Evolutionary conservation across 768 basidiomycete species (phyloP), one percentile per base, ranked within the genome.

Genomic region (Russula olivacea): DNA sequence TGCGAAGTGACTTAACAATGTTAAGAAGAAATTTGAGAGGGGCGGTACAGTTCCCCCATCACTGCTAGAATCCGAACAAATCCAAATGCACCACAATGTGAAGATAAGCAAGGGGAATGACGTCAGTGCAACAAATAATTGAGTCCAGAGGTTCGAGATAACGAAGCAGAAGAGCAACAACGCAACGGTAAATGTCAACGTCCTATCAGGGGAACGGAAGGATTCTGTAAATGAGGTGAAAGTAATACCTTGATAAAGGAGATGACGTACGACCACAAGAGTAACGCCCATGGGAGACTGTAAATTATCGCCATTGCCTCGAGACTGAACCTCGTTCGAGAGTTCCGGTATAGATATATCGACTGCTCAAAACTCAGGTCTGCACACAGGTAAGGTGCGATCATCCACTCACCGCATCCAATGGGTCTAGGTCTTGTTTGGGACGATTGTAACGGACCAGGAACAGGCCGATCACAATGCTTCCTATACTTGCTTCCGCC

Each of bases 401-500:
- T 28, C 10, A 19, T 36, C 10, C 38, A 56, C 65, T 53, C 30
- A 66, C 67, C 14, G 64, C 64, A 10, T 36, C 55, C 4, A n/a
- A 8, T 4, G 64, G 47, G 19, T 65, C 52, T 7, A 51, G 54
- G 4, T 51, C 28, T 17, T 52, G 47, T n/a, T 58, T 61, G 14
- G 57, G n/a, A 28, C 67, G 60, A 28, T 68, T 66, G 25, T 68
- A 61, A 25, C 64, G 64, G 10, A 55, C 38, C 1, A 68, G 54
- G 12, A 68, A 50, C 30, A 68, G 38, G 19, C 66, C 64, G 3
- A 62, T 40, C 30, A 68, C n/a, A 25, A 81, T 80, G 55, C 77
- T 76, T 8, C 81, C 81, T 17, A 81, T 72, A 61, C 79, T 83
- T 1, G 76, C 69, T 1, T 78, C 66, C 34, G 79, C 75, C 0